phyloP scores from a whole-genome alignment of 768 basidiomycete species.

The Candolleomyces eurysporus region DNA sequence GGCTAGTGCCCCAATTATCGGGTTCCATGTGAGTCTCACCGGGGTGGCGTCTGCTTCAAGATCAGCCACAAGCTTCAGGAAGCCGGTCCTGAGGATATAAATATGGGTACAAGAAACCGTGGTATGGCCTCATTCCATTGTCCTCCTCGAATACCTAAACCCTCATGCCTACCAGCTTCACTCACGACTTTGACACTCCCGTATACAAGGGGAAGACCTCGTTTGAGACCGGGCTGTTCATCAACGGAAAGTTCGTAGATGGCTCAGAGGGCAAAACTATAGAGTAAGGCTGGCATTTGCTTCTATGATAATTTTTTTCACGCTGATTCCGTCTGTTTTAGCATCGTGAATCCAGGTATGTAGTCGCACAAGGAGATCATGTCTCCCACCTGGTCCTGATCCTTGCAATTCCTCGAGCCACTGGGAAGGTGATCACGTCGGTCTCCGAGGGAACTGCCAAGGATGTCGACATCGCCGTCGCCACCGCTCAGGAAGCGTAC shows the following conservation, averaged over 20 bases:
- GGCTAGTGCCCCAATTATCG: no score
- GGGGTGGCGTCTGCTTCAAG: no score
- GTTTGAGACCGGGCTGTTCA: slow-evolving; percentile 52
- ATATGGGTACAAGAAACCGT: no score
- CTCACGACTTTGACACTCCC: slow-evolving; percentile 51
- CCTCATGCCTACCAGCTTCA: slow-evolving; percentile 36
- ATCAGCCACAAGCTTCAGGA: no score
- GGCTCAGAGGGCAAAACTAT: slow-evolving; percentile 18
- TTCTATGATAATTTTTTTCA: not conserved
- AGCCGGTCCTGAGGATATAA: no score
- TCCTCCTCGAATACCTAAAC: not conserved
- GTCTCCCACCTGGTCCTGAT: not conserved
- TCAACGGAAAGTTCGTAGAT: slow-evolving; percentile 25
- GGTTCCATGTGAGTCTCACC: no score
- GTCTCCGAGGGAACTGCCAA: slow-evolving; percentile 48
- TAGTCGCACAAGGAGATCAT: not conserved
- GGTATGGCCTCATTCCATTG: no score
- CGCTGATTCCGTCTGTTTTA: slow-evolving; percentile 20
- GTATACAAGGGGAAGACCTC: slow-evolving; percentile 56
- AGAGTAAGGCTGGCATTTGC: slow-evolving; percentile 15
- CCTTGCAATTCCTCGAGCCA: slow-evolving; percentile 37
- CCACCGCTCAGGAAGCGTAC: slow-evolving; percentile 50
- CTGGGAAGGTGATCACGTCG: slow-evolving; percentile 50
- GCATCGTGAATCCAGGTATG: slow-evolving; percentile 53
- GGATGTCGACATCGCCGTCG: slow-evolving; percentile 54